Base-by-base conservation (phyloP, 306 rosid genomes). In the Mimosa bimucronata region DNA sequence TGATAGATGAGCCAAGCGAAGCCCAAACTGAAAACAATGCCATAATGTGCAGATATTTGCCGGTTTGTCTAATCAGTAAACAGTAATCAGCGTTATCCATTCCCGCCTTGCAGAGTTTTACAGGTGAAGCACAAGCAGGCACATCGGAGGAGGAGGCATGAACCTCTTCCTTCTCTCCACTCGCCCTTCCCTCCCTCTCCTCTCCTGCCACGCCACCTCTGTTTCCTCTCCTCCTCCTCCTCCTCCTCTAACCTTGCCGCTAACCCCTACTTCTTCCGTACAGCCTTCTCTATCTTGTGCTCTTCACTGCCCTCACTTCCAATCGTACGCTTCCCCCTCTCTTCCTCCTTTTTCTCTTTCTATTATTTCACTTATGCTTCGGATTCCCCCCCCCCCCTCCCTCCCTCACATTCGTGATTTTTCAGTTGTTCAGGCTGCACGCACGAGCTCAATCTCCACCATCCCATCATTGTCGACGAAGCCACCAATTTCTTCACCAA, bases 351-450 rank as follows among this genome's bases (percentile, higher is more conserved):
- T 19, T 21, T 64, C 40, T 15, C 12, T 10, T 50, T 6, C 64
- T 45, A 5, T n/a, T 30, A 12, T 0, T 16, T 11, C 62, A 10
- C 2, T 71, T n/a, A 37, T 28, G 23, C 21, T 68, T 2, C 15
- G 16, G 25, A 2, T 5, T 1, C 13, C 31, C 53, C 2, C 9
- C 0, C 41, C n/a, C n/a, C n/a, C n/a, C n/a, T n/a, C n/a, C n/a
- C n/a, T n/a, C 45, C 7, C 44, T 30, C 28, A 40, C 75, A 12
- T 42, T 65, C 28, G n/a, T 73, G 57, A 46, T 23, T 29, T 61
- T 76, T 72, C 88, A 92, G 97, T 77, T 95, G 98, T 85, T 95
- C 98, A 40, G 97, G 98, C 31, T 95, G 99, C 78, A 80, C 97
- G 29, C 97, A 92, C 79, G 97, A 90, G 92, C 76, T 88, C 77